A percentile compares a stretch with the other conserved stretches of the same genome.
phyloP scores from a whole-genome alignment of 208 protist genomes.

The Naegleria fowleri region DNA sequence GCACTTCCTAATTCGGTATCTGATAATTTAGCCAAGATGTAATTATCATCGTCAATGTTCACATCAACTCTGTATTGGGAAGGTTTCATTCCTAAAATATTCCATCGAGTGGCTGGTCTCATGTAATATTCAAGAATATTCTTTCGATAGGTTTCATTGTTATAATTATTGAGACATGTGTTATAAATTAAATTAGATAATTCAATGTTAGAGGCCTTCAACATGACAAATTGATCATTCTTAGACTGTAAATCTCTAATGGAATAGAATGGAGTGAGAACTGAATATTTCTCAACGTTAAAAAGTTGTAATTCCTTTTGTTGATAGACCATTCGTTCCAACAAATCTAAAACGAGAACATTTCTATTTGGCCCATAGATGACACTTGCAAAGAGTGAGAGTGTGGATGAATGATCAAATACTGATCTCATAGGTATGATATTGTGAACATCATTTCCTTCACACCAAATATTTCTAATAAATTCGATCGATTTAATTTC shows the following conservation, averaged over 20 bases:
- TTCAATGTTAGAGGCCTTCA: background rate
- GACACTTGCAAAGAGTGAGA: background rate
- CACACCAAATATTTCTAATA: background rate
- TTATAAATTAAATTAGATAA: background rate
- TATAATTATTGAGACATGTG: background rate
- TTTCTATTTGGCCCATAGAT: background rate
- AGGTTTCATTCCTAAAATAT: background rate
- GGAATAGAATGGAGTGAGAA: background rate
- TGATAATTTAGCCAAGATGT: background rate
- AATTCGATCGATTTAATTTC: background rate
- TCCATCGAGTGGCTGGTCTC: background rate
- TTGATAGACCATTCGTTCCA: background rate
- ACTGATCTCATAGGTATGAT: background rate
- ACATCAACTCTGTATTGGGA: background rate
- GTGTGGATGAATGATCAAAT: background rate
- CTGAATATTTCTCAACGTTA: background rate
- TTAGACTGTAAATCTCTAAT: background rate
- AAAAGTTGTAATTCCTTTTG: background rate
- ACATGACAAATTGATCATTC: background rate
- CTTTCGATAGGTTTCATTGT: background rate
- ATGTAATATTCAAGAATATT: background rate
- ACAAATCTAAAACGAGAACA: background rate
- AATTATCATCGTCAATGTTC: background rate
- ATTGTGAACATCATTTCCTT: background rate
- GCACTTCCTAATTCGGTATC: background rate